Evolutionary conservation across 345 rosid genomes (phyloP), one percentile per base, ranked within the genome.

Genomic region (Diplotaxis tenuifolia): DNA sequence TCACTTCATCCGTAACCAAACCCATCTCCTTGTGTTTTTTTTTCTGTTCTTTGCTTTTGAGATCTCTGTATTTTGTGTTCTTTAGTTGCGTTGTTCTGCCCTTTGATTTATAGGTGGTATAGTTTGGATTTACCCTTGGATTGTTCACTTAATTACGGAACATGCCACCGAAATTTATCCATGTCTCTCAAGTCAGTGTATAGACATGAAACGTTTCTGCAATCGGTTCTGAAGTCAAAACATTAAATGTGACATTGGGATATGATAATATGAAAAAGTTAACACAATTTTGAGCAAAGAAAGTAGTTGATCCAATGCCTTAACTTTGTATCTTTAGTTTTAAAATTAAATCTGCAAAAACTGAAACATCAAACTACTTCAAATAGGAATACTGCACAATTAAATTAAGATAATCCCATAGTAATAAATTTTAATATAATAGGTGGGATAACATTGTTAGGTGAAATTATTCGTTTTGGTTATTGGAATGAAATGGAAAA

Each of bases 1-100:
- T 86, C 72, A 91, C 82, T 64, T 91, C 97, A 3, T 86, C 92
- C 4, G 93, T 82, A 6, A 94, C 77, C 3, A 78, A 63, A 81
- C 91, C 81, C 97, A 92, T 89, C 47, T 60, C 69, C 53, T 25
- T 57, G 2, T 23, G 9, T 11, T 16, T 18, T 23, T 7, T 2
- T n/a, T 27, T 68, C n/a, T n/a, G n/a, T 18, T 27, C 20, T 61
- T 32, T 70, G 71, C 32, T 15, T 16, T 42, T 32, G 9, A 27
- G 79, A 63, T 65, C 40, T 70, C 2, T 71, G 67, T 53, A 18
- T 66, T 25, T 23, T 63, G 52, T 45, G 65, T 62, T 53, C n/a
- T 27, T 25, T 11, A 42, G 54, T 31, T 22, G 38, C 22, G 1
- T 64, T 16, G 40, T 20, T 57, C n/a, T 23, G 23, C 55, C 32